Evolutionary conservation across 2,329 filamentous ascomycete genomes (phyloP).

Genomic region (Clonostachys rosea): DNA sequence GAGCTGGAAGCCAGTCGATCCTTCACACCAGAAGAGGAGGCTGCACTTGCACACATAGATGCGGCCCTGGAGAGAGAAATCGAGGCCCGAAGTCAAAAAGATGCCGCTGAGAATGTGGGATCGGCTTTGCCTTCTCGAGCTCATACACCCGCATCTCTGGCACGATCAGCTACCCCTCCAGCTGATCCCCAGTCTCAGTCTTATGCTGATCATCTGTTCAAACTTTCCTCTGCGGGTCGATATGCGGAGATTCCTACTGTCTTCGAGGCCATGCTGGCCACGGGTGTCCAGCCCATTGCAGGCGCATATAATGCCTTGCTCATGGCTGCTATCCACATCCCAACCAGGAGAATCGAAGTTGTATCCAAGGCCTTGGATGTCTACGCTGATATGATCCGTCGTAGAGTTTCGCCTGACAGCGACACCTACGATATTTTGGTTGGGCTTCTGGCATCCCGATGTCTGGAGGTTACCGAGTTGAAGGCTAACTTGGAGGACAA

Average conservation of each 20-base stretch:
- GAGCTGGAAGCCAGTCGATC: conserved; percentile 26
- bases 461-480: conserved; percentile 70
- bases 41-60: conserved; percentile 75
- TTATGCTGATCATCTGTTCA: conserved; percentile 75
- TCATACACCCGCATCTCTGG: conserved; percentile 37
- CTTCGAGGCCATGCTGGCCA: conserved; percentile 85
- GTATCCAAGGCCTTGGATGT: conserved; percentile 91
- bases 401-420: conserved; percentile 75
- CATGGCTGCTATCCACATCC: conserved; percentile 77
- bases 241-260: conserved; percentile 86
- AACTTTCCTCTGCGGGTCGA: conserved; percentile 65
- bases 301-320: conserved; percentile 91
- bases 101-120: conserved; percentile 36
- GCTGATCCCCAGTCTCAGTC: conserved; percentile 60
- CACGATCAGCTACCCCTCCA: conserved; percentile 56
- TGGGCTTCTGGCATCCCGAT: conserved; percentile 73
- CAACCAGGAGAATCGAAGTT: conserved; percentile 73
- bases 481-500: conserved; percentile 76
- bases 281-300: conserved; percentile 75
- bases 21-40: conserved; percentile 43
- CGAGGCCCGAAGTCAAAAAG: conserved; percentile 40
- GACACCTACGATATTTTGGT: conserved; percentile 88
- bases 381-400: conserved; percentile 92
- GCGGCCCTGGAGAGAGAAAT: conserved; percentile 80
- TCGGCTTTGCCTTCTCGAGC: conserved; percentile 34